These are phyloP conservation scores for Xylogone sp. DNA, from an alignment of 2,329 filamentous ascomycete genomes.

Conservation along the genomic window DNA sequence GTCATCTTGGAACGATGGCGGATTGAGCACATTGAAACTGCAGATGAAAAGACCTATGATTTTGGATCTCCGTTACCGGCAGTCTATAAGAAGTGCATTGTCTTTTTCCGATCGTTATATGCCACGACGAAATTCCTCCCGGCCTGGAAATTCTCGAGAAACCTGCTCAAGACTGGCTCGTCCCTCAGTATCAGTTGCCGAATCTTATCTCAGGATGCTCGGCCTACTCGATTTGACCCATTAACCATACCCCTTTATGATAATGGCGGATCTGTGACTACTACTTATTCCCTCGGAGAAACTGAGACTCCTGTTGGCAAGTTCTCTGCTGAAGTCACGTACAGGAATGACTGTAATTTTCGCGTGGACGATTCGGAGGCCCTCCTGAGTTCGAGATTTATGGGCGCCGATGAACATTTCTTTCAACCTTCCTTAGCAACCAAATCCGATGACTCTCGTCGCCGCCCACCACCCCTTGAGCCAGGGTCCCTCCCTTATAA, in stretches of 20 bases:
- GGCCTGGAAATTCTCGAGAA: conserved; percentile 76
- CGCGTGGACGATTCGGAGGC: conserved; percentile 89
- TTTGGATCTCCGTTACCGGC: conserved; percentile 70
- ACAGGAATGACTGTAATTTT: conserved; percentile 87
- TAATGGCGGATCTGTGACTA: conserved; percentile 58
- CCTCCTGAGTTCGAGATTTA: conserved; percentile 85
- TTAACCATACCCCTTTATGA: conserved; percentile 69
- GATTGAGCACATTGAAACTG: conserved; percentile 69
- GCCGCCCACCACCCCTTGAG: conserved; percentile 40
- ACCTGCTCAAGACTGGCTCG: conserved; percentile 64
- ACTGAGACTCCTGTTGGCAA: conserved; percentile 84
- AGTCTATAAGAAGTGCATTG: conserved; percentile 95
- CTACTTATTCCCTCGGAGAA: conserved; percentile 76
- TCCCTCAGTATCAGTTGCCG: conserved; percentile 72
- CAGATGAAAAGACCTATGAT: conserved; percentile 45
- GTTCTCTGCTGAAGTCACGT: conserved; percentile 76
- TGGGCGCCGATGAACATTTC: conserved; percentile 84
- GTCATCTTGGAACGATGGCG: conserved; percentile 90
- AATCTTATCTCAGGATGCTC: conserved; percentile 57
- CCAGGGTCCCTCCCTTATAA: conserved; percentile 72
- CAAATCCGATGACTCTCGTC: conserved; percentile 31
- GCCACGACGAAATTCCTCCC: conserved; percentile 79
- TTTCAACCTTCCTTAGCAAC: conserved; percentile 71
- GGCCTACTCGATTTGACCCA: conserved; percentile 58
- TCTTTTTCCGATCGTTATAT: conserved; percentile 88